Evolutionary conservation across 345 rosid species (phyloP).

Genomic region (Euclidium syriacum): DNA sequence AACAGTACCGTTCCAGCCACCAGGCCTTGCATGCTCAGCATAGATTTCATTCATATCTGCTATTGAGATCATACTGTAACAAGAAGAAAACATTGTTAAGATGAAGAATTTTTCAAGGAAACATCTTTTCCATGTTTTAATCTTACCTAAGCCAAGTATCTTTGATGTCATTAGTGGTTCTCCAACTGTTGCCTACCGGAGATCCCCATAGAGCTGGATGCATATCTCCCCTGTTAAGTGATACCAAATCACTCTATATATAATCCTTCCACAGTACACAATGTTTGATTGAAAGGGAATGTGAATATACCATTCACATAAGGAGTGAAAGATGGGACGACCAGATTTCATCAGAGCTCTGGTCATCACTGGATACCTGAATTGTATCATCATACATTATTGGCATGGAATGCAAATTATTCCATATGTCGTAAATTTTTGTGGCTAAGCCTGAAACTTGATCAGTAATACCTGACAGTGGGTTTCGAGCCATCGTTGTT

Average conservation of each 20-base stretch:
- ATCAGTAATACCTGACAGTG: slow-evolving; percentile 43
- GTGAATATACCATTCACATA: slow-evolving; percentile 76
- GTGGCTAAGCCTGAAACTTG: not conserved
- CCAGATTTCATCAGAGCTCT: slow-evolving; percentile 70
- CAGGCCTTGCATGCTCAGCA: slow-evolving; percentile 84
- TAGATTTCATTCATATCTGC: slow-evolving; percentile 76
- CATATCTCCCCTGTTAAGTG: slow-evolving; percentile 66
- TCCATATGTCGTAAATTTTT: not conserved
- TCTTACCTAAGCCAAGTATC: slow-evolving; percentile 71
- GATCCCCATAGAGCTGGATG: slow-evolving; percentile 92
- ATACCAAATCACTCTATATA: too few species aligned
- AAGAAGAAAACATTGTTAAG: not conserved
- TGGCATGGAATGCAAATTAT: not conserved
- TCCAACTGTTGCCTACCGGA: slow-evolving; percentile 85
- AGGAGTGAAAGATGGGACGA: slow-evolving; percentile 71
- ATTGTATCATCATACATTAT: slow-evolving; percentile 3
- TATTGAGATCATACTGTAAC: slow-evolving; percentile 63
- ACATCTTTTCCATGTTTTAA: not conserved
- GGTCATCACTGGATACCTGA: slow-evolving; percentile 84
- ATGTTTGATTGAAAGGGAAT: not conserved
- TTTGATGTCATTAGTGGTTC: slow-evolving; percentile 75
- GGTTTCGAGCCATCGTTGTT: slow-evolving; percentile 58
- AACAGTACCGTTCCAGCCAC: slow-evolving; percentile 83
- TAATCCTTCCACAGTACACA: not conserved
- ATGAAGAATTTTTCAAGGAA: not conserved